Evolutionary conservation across 2,329 filamentous ascomycete species (phyloP).

Genomic region (Ceratocystis variospora): DNA sequence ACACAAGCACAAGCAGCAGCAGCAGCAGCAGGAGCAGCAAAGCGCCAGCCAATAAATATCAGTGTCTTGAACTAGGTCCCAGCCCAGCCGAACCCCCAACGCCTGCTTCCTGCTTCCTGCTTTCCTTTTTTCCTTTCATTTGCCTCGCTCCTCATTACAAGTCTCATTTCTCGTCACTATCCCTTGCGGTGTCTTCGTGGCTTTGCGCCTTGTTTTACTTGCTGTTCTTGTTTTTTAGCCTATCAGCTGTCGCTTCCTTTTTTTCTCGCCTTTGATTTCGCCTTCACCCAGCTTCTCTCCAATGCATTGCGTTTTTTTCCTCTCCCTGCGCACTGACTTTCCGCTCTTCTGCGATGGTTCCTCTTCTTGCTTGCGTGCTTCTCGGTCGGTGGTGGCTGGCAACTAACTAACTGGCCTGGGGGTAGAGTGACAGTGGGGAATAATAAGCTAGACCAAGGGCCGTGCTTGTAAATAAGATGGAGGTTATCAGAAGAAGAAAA

Average conservation of each 20-base stretch:
- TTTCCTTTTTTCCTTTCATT: background rate
- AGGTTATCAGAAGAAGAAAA: too few relatives aligned
- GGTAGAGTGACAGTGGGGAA: too few relatives aligned
- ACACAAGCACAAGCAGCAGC: too few relatives aligned
- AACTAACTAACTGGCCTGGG: too few relatives aligned
- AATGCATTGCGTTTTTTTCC: too few relatives aligned
- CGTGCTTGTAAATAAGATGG: too few relatives aligned
- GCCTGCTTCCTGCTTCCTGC: background rate
- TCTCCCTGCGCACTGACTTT: too few relatives aligned
- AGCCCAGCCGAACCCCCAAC: background rate
- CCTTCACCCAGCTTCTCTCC: background rate
- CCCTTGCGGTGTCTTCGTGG: background rate
- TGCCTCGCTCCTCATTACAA: background rate
- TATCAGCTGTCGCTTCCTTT: background rate
- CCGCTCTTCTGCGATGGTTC: too few relatives aligned
- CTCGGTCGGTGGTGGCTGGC: too few relatives aligned
- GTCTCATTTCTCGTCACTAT: conserved; percentile 3
- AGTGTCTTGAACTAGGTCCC: background rate
- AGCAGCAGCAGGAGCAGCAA: too few relatives aligned
- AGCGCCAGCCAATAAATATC: background rate
- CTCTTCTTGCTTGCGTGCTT: too few relatives aligned
- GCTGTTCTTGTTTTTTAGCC: background rate
- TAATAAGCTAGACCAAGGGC: too few relatives aligned
- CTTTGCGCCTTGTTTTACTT: conserved; percentile 1
- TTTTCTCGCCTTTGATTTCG: background rate